Evolutionary conservation across 176 grass and related monocot genomes (phyloP), one percentile per base, ranked within the genome.

Genomic region (Aegilops speltoides): DNA sequence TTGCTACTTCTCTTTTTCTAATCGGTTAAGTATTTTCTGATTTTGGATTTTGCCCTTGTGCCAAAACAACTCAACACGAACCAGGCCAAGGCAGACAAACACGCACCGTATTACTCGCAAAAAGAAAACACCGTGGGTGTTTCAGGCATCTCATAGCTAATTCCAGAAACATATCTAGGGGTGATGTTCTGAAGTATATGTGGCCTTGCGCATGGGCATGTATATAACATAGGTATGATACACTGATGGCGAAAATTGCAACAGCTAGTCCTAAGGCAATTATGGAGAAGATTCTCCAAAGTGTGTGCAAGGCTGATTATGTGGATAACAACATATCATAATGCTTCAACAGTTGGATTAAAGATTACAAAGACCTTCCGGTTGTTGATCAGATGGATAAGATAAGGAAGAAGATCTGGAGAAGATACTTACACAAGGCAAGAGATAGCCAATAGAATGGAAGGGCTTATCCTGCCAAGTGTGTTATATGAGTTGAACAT

Each of bases 171-270:
- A 69, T 31, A 4, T 86, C 54, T 7, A 68, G 22, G 16, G 63
- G 76, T 12, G 84, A 86, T 22, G 43, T 86, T 19, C 8, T 80
- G 16, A 79, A n/a, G 6, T 32, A 80, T 23, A 87, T 80, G 76
- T 87, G 76, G 64, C 64, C 64, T 41, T 31, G 5, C 13, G 76
- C 63, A 1, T 67, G 17, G 64, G 76, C 45, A 15, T 80, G 31
- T 48, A 71, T 31, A 56, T 0, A 8, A 4, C 5, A n/a, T 5
- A 86, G 62, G 70, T 20, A 76, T 15, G 12, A 28, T 17, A 5
- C 13, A 50, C 7, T 48, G 7, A 48, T 46, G 72, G 14, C 2
- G 5, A 75, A 48, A 75, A 75, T 19, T 28, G 23, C 3, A 16
- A 7, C 2, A 46, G 1, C 37, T 26, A 24, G 6, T 73, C 70